Conservation (phyloP, 164 flowering plant genomes). For the Litsea cubeba region DNA sequence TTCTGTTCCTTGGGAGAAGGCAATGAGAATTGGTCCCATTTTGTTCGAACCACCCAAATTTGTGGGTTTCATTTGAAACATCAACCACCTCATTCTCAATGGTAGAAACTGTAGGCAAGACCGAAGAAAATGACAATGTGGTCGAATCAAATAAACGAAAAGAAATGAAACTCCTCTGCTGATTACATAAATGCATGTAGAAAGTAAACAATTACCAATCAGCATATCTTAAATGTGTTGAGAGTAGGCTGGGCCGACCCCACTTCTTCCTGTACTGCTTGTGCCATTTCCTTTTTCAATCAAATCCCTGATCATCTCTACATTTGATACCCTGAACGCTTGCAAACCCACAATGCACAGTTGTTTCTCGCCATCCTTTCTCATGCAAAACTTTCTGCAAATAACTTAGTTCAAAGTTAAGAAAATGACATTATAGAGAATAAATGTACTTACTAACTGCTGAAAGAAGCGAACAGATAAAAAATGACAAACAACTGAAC, state of each 20-base stretch:
- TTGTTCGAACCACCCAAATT: slow-evolving; percentile 41
- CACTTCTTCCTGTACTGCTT: slow-evolving; percentile 93
- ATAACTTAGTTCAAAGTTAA: background rate
- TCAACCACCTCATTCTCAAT: slow-evolving; percentile 32
- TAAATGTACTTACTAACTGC: background rate
- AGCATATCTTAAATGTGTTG: slow-evolving; percentile 86
- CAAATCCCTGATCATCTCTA: slow-evolving; percentile 66
- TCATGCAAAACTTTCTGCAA: slow-evolving; percentile 80
- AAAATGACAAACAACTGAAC: slow-evolving; percentile 81
- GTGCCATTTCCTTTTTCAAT: slow-evolving; percentile 85
- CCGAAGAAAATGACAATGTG: slow-evolving; percentile 36
- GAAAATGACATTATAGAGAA: background rate
- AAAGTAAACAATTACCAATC: slow-evolving; percentile 52
- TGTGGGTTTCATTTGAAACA: slow-evolving; percentile 33
- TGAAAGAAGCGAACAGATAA: slow-evolving; percentile 51
- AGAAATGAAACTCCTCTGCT: background rate
- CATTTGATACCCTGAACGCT: slow-evolving; percentile 68
- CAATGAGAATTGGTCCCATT: slow-evolving; percentile 29
- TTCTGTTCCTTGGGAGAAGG: slow-evolving; percentile 33
- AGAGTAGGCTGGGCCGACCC: slow-evolving; percentile 92
- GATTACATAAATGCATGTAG: background rate
- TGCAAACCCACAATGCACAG: slow-evolving; percentile 93
- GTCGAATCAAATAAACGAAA: slow-evolving; percentile 47
- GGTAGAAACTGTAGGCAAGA: slow-evolving; percentile 38
- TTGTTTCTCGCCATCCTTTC: slow-evolving; percentile 93